Base-by-base conservation (phyloP, 1,284 basidiomycete genomes). In the Quambalaria eucalypti region DNA sequence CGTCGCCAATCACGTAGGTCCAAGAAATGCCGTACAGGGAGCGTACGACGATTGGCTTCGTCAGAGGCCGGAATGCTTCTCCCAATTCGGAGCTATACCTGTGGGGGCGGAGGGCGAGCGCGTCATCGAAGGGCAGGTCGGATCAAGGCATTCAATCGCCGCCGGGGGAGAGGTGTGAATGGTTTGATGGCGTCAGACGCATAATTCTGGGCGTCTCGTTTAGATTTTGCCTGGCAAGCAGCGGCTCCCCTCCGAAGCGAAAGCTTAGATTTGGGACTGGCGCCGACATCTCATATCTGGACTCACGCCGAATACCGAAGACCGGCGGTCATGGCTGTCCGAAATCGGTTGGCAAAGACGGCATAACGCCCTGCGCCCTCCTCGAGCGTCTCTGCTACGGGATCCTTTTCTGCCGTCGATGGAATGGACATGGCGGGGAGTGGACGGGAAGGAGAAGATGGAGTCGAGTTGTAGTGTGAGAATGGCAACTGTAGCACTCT, bases 81-180 rank as follows among this genome's bases (percentile, higher is more conserved):
- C 91, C 91, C 30, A 95, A 79, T 72, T 95, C 90, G 77, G 86
- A 88, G 23, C 88, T 88, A 82, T 85, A 77, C n/a, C n/a, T n/a
- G n/a, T n/a, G 19, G 64, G 72, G 7, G 66, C 57, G 28, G n/a
- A n/a, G n/a, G n/a, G n/a, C n/a, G n/a, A n/a, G n/a, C n/a, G n/a
- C n/a, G n/a, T n/a, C n/a, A n/a, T n/a, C n/a, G n/a, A n/a, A n/a
- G n/a, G n/a, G n/a, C n/a, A n/a, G n/a, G n/a, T n/a, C n/a, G n/a
- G n/a, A n/a, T 51, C 50, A 39, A 44, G 3, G 4, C 29, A 36
- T 16, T 39, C 36, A 39, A 39, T 39, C 16, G 36, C 36, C 9
- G 21, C 21, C 21, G 21, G 42, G 30, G 8, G 30, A 33, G 30
- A 7, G 16, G 30, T 16, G 30, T 33, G 30, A 33, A 16, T 33